Evolutionary conservation across 129 eudicot species (phyloP).

Genomic region (Artemisia tridentata): DNA sequence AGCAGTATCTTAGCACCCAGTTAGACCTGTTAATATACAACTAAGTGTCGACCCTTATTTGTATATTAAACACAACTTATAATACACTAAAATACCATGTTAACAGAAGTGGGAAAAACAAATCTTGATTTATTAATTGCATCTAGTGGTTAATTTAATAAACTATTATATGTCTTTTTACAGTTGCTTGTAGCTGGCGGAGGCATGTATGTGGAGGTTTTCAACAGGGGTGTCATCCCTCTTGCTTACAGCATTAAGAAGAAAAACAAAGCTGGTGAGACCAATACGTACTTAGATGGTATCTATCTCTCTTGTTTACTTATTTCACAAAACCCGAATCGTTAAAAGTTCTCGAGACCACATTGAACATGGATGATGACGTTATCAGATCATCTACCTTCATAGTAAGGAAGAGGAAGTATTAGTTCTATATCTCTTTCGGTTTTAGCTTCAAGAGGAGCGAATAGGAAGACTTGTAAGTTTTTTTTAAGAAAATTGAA

Average conservation of each 20-base stretch:
- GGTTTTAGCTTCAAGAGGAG: slow-evolving; percentile 17
- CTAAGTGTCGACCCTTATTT: too few relatives aligned
- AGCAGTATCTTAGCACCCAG: too few relatives aligned
- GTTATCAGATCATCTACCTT: slow-evolving; percentile 66
- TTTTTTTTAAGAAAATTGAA: slow-evolving; percentile 15
- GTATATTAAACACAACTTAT: too few relatives aligned
- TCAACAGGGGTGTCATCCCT: slow-evolving; percentile 86
- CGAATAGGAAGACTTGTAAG: slow-evolving; percentile 16
- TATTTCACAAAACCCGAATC: slow-evolving; percentile 93
- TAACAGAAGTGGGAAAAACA: slow-evolving; percentile 35
- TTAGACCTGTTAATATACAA: too few relatives aligned
- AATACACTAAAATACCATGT: too few relatives aligned
- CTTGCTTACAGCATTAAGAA: slow-evolving; percentile 76
- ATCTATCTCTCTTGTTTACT: slow-evolving; percentile 84
- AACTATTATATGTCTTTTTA: slow-evolving; percentile 7
- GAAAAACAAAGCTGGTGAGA: slow-evolving; percentile 91
- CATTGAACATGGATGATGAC: slow-evolving; percentile 60
- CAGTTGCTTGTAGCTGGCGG: slow-evolving; percentile 99
- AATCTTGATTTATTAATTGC: slow-evolving; percentile 27
- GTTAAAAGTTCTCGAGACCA: slow-evolving; percentile 42
- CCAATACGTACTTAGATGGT: slow-evolving; percentile 85
- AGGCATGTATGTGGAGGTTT: slow-evolving; percentile 91
- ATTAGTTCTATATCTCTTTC: slow-evolving; percentile 26
- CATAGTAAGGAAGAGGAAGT: slow-evolving; percentile 74
- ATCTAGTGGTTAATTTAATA: slow-evolving; percentile 27